Conservation (phyloP, 2,329 filamentous ascomycete genomes). For the Fusarium fujikuroi region DNA sequence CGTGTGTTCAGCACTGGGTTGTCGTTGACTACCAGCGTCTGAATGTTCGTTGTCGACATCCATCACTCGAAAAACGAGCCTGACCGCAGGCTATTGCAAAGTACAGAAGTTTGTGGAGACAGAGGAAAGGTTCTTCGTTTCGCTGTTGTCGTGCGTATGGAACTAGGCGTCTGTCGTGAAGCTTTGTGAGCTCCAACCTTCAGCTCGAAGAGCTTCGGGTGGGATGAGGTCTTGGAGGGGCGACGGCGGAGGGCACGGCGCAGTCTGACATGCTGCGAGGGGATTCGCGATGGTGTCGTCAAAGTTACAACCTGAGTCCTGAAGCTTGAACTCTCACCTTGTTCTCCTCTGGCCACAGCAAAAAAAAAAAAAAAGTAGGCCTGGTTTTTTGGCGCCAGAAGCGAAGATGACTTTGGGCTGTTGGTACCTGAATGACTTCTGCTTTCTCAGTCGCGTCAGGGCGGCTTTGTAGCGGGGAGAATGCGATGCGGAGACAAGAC, state of each 20-base stretch:
- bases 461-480: slow-evolving; percentile 22
- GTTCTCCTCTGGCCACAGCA: background rate
- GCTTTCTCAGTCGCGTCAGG: slow-evolving; percentile 25
- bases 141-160: slow-evolving; percentile 1
- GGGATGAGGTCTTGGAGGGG: slow-evolving; percentile 35
- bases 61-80: slow-evolving; percentile 40
- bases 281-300: slow-evolving; percentile 16
- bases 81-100: slow-evolving; percentile 14
- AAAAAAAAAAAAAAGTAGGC: background rate
- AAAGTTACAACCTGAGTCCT: slow-evolving; percentile 24
- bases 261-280: slow-evolving; percentile 45
- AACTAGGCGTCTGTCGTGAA: slow-evolving; percentile 5
- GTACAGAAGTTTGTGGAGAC: background rate
- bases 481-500: slow-evolving; percentile 27
- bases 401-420: slow-evolving; percentile 5
- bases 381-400: background rate
- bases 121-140: background rate
- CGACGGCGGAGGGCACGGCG: slow-evolving; percentile 29
- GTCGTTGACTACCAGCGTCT: slow-evolving; percentile 45
- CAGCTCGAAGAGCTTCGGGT: slow-evolving; percentile 30
- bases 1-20: slow-evolving; percentile 49
- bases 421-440: slow-evolving; percentile 16
- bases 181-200: slow-evolving; percentile 21
- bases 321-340: slow-evolving; percentile 3
- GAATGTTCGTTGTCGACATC: slow-evolving; percentile 48